These are phyloP conservation scores for Hygrocybe punicea DNA, from an alignment of 768 basidiomycete species.

Conservation along the genomic window DNA sequence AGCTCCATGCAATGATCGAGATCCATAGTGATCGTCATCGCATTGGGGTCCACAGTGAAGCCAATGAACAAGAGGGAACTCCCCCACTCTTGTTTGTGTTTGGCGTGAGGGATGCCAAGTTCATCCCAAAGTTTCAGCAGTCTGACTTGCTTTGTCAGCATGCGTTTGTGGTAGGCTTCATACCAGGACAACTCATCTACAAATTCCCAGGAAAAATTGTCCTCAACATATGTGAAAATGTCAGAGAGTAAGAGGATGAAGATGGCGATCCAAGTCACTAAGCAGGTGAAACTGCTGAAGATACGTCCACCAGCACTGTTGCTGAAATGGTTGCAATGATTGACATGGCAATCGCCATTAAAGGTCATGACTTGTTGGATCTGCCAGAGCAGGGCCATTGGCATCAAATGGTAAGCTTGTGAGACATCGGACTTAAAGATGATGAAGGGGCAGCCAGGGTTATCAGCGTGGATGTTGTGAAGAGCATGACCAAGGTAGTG, in stretches of 20 bases:
- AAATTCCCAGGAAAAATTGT: constrained; percentile 25
- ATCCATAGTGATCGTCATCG: constrained; percentile 26
- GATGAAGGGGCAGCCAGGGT: not conserved
- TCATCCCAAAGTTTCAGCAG: constrained; percentile 34
- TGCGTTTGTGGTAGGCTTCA: constrained; percentile 22
- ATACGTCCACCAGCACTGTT: constrained; percentile 8
- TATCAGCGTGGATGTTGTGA: not conserved
- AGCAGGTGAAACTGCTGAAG: constrained; percentile 20
- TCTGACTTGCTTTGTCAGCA: constrained; percentile 30
- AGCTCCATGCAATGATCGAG: too few relatives aligned
- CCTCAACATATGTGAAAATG: constrained; percentile 35
- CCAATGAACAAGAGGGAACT: constrained; percentile 37
- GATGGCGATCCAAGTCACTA: constrained; percentile 38
- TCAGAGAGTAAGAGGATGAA: constrained; percentile 13
- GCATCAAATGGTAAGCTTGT: constrained; percentile 25
- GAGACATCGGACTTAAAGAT: constrained; percentile 29
- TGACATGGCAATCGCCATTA: constrained; percentile 4
- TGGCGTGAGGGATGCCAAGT: constrained; percentile 26
- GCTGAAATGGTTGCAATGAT: constrained; percentile 17
- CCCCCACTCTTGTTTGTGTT: constrained; percentile 38
- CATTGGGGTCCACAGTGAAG: constrained; percentile 33
- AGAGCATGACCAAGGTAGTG: constrained; percentile 23
- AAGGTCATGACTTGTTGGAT: constrained; percentile 26
- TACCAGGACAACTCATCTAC: constrained; percentile 21
- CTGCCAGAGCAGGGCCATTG: constrained; percentile 30